Percentiles rank a stretch among this genome's conserved stretches.
Evolutionary conservation across 768 basidiomycete genomes (phyloP).

Genomic region (Phaeolepiota aurea): DNA sequence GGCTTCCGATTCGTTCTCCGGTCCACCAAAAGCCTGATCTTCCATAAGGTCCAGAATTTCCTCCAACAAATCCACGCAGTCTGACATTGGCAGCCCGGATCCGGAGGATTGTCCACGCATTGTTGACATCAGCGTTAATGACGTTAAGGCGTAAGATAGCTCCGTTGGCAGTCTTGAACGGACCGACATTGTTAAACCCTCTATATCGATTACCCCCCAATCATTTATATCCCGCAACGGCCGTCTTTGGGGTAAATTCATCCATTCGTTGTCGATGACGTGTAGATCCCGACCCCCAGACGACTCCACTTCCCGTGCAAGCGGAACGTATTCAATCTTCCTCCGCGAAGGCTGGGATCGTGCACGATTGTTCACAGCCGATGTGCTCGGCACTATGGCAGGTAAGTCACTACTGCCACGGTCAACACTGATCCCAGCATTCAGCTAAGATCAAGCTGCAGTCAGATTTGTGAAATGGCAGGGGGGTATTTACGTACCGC

Average conservation of each 20-base stretch:
- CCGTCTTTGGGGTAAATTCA: conserved; percentile 40
- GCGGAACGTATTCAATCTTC: conserved; percentile 84
- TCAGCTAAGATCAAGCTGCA: no score
- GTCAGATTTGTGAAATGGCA: no score
- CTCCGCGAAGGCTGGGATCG: conserved; percentile 53
- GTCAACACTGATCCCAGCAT: no score
- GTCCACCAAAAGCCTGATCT: conserved; percentile 63
- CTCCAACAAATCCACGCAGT: conserved; percentile 75
- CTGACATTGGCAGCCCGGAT: conserved; percentile 66
- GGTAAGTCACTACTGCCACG: no score
- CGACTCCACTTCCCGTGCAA: conserved; percentile 66
- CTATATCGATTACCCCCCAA: conserved; percentile 86
- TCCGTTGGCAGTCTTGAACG: conserved; percentile 80
- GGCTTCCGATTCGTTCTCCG: conserved; percentile 20
- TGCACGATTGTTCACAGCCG: conserved; percentile 23
- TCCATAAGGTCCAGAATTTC: conserved; percentile 84
- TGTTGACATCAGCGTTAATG: conserved; percentile 72
- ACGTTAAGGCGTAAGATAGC: conserved; percentile 84
- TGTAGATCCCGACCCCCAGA: conserved; percentile 79
- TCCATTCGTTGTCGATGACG: conserved; percentile 52
- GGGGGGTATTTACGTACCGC: conserved; percentile 31
- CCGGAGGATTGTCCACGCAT: conserved; percentile 60
- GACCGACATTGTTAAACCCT: conserved; percentile 88
- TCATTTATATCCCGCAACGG: conserved; percentile 69
- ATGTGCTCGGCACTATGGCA: no score